Percentiles rank a stretch among this genome's conserved stretches.
These are phyloP conservation scores for Bimuria novae-zelandiae DNA, from an alignment of 2,329 filamentous ascomycete genomes.

Conservation along the genomic window DNA sequence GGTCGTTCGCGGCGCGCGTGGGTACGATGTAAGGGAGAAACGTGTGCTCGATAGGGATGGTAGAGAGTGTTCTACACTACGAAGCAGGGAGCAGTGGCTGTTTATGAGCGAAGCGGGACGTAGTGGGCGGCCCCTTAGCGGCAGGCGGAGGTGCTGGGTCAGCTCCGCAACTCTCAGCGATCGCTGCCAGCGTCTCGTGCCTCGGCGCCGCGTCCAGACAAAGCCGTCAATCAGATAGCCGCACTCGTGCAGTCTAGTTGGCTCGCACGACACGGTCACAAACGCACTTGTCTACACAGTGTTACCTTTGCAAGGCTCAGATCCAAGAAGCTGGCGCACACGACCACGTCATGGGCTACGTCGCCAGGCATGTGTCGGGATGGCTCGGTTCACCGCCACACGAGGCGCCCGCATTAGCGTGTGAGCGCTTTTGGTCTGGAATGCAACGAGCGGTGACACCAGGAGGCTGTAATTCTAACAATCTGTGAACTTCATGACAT, in stretches of 20 bases:
- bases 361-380: background rate
- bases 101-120: constrained; percentile 6
- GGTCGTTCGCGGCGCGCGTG: constrained; percentile 9
- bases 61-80: no score
- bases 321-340: constrained; percentile 16
- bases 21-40: constrained; percentile 17
- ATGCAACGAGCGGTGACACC: no score
- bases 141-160: constrained; percentile 14
- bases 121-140: constrained; percentile 9
- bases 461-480: no score
- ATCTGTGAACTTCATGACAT: background rate
- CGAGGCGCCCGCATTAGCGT: constrained; percentile 5
- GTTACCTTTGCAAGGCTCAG: background rate
- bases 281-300: background rate
- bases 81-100: background rate
- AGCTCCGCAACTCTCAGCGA: constrained; percentile 10
- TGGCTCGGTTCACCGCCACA: constrained; percentile 1
- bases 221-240: background rate
- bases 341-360: constrained; percentile 31
- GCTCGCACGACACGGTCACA: constrained; percentile 4
- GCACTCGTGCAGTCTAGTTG: background rate
- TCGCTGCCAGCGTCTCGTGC: constrained; percentile 9
- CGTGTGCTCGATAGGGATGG: background rate
- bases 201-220: background rate
- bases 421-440: background rate